phyloP scores from a whole-genome alignment of 352 stramenopile genomes.

The Phytophthora boehmeriae region DNA sequence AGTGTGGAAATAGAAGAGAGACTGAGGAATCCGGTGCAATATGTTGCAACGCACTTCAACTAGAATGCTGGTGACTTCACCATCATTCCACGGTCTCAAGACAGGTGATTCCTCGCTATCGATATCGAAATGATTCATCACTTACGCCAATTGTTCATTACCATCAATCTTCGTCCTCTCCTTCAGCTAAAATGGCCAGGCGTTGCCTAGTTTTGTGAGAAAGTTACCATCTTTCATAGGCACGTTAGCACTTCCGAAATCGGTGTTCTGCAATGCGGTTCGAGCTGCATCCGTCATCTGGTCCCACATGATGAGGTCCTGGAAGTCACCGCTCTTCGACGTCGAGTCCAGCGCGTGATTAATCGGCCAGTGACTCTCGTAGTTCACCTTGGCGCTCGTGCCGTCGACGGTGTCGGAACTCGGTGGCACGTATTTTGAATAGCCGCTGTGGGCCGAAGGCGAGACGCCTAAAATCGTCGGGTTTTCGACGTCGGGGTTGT shows the following conservation, averaged over 20 bases:
- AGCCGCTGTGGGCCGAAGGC: conserved; percentile 20
- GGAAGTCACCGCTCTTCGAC: conserved; percentile 7
- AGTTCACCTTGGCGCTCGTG: conserved; percentile 19
- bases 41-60: too few relatives aligned
- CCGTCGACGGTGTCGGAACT: conserved; percentile 6
- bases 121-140: too few relatives aligned
- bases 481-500: conserved; percentile 18
- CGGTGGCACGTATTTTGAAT: conserved; percentile 21
- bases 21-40: too few relatives aligned
- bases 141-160: too few relatives aligned
- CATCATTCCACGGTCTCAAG: too few relatives aligned
- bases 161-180: too few relatives aligned
- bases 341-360: conserved; percentile 25
- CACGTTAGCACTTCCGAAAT: conserved; percentile 28
- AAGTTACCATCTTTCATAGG: conserved; percentile 30
- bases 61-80: background rate
- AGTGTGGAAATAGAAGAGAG: too few relatives aligned
- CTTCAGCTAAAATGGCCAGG: conserved; percentile 12
- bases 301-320: conserved; percentile 10
- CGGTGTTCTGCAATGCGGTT: conserved; percentile 20
- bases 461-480: conserved; percentile 15
- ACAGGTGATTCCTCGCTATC: too few relatives aligned
- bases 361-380: conserved; percentile 2
- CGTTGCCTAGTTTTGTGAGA: conserved; percentile 20
- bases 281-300: conserved; percentile 12